Evolutionary conservation across 2,329 filamentous ascomycete species (phyloP).

Genomic region (Fusarium bulbicola): DNA sequence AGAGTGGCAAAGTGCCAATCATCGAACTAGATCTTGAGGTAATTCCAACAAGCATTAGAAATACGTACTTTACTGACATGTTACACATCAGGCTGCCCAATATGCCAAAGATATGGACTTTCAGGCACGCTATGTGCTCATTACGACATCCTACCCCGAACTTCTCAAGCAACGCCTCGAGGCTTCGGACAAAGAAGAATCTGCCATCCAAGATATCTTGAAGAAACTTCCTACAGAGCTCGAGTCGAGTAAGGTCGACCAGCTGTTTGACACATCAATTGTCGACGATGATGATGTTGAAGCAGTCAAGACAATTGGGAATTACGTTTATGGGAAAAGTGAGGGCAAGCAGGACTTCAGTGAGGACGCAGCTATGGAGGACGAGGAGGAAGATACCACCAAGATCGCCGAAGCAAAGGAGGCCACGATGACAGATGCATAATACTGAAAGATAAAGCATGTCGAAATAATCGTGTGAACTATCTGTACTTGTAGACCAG

Average conservation of each 20-base stretch:
- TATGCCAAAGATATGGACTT: slow-evolving; percentile 67
- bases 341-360: slow-evolving; percentile 13
- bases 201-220: slow-evolving; percentile 35
- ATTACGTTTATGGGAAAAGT: slow-evolving; percentile 42
- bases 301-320: slow-evolving; percentile 36
- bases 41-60: slow-evolving; percentile 37
- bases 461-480: neutral
- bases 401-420: slow-evolving; percentile 20
- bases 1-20: slow-evolving; percentile 67
- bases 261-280: slow-evolving; percentile 43
- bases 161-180: slow-evolving; percentile 43
- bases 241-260: slow-evolving; percentile 39
- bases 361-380: slow-evolving; percentile 37
- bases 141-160: slow-evolving; percentile 53
- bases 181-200: slow-evolving; percentile 38
- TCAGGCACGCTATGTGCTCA: slow-evolving; percentile 62
- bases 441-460: neutral
- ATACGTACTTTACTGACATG: neutral
- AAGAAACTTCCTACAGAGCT: slow-evolving; percentile 35
- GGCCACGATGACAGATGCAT: slow-evolving; percentile 31
- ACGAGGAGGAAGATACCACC: slow-evolving; percentile 2
- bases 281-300: slow-evolving; percentile 41
- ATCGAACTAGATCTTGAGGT: slow-evolving; percentile 64
- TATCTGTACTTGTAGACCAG: slow-evolving; percentile 4
- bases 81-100: slow-evolving; percentile 58